Evolutionary conservation across 768 basidiomycete genomes (phyloP).

Genomic region (Amanita pallidorosea): DNA sequence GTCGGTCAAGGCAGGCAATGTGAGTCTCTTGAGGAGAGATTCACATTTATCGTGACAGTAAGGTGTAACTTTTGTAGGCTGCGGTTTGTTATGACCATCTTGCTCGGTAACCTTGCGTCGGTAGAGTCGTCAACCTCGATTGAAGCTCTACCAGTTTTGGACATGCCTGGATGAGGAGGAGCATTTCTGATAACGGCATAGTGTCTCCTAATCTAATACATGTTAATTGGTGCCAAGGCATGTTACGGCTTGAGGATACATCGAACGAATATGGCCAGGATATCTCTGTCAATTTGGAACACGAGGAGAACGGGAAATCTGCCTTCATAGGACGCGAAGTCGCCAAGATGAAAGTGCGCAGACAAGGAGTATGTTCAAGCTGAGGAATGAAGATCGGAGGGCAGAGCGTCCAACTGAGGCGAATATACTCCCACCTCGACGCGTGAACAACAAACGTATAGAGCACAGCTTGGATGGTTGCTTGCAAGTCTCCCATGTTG

Average conservation of each 20-base stretch:
- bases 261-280: not conserved
- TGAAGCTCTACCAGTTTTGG: not conserved
- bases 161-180: not conserved
- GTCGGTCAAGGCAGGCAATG: not conserved
- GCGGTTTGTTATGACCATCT: not conserved
- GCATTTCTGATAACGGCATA: not conserved
- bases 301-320: not conserved
- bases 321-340: too few relatives aligned
- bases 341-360: too few relatives aligned
- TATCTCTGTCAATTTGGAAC: not conserved
- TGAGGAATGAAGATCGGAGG: too few relatives aligned
- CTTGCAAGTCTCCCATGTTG: not conserved
- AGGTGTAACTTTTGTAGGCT: not conserved
- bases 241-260: too few relatives aligned
- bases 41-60: not conserved
- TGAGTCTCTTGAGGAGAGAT: not conserved
- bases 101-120: not conserved
- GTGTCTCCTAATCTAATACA: not conserved
- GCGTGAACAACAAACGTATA: too few relatives aligned
- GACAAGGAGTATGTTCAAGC: too few relatives aligned
- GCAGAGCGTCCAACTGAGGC: too few relatives aligned
- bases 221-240: not conserved
- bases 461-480: not conserved
- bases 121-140: not conserved
- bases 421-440: too few relatives aligned